These are phyloP conservation scores for Yamadazyma sp. DNA, from an alignment of 805 yeast species.

Conservation along the genomic window DNA sequence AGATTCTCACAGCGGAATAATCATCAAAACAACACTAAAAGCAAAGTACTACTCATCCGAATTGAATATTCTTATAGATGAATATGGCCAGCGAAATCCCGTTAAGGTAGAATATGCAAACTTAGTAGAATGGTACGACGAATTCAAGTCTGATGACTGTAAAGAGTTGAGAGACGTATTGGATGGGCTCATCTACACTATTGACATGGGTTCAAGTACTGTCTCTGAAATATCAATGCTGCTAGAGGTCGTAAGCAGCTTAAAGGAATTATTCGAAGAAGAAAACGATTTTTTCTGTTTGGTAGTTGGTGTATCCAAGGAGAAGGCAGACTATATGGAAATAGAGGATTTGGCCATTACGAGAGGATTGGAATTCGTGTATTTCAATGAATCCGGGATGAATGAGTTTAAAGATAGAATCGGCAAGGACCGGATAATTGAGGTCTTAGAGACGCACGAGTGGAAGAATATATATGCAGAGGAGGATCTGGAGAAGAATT, in stretches of 20 bases:
- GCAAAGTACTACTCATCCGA: conserved; percentile 34
- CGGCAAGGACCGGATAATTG: conserved; percentile 45
- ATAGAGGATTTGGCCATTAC: conserved; percentile 40
- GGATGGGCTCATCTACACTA: conserved; percentile 46
- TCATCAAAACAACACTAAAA: conserved; percentile 23
- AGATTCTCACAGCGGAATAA: conserved; percentile 33
- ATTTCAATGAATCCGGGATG: conserved; percentile 27
- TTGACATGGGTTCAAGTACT: conserved; percentile 26
- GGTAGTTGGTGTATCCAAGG: conserved; percentile 30
- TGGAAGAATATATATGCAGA: conserved; percentile 40
- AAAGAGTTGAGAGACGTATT: conserved; percentile 45
- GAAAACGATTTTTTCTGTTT: conserved; percentile 20
- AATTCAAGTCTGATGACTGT: conserved; percentile 37
- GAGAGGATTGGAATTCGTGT: conserved; percentile 45
- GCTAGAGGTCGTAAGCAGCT: conserved; percentile 16
- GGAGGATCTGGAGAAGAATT: conserved; percentile 13
- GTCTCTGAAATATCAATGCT: conserved; percentile 22
- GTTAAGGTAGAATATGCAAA: background rate
- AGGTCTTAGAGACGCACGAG: conserved; percentile 48
- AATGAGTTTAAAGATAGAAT: conserved; percentile 45
- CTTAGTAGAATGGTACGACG: conserved; percentile 38
- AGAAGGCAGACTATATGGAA: conserved; percentile 14
- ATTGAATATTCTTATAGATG: conserved; percentile 37
- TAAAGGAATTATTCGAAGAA: conserved; percentile 9
- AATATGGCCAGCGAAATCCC: conserved; percentile 21